Base-by-base conservation (phyloP, 495 filamentous ascomycete genomes). In the Pyrenula massariospora region DNA sequence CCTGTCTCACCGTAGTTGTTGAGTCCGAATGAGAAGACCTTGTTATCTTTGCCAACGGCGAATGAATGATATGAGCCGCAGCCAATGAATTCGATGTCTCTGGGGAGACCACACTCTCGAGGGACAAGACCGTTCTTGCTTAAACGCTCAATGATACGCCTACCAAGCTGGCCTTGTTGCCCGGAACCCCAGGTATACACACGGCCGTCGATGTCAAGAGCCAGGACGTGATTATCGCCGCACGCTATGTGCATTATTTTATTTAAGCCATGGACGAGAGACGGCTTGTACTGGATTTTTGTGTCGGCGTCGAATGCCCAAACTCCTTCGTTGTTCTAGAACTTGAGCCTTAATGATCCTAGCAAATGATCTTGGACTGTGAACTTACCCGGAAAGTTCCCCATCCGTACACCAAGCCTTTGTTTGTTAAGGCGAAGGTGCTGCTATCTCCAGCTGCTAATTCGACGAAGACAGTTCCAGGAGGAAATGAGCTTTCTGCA, bases 1-100 rank as follows among this genome's bases (percentile, higher is more conserved):
- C 88, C 93, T 10, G 85, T 88, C 68, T 92, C 84, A 51, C 84
- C 87, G 65, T 86, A 95, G 66, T 84, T 88, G 72, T 96, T 97
- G 36, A 90, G 70, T 3, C 91, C 92, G 89, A 91, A 97, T 21
- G 84, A 75, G 68, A 80, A 92, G 56, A 93, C 83, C 25, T 84
- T 77, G 31, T 81, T 84, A 47, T 84, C 78, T 20, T 78, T 73
- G 69, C 86, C 83, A 57, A 95, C 76, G 48, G 89, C 88, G 60
- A 96, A 84, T 48, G 74, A 76, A 70, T 84, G 82, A 64, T 79
- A 79, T 42, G 71, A 69, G 31, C 81, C 83, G 60, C 70, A 75
- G 47, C 67, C 74, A 50, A 87, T 76, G 50, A 73, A 68, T 10
- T 69, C 70, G 50, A 83, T 80, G 61, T 79, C 77, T 42, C 23